Base-by-base conservation (phyloP, 2,329 filamentous ascomycete species). In the Claviceps paspali region DNA sequence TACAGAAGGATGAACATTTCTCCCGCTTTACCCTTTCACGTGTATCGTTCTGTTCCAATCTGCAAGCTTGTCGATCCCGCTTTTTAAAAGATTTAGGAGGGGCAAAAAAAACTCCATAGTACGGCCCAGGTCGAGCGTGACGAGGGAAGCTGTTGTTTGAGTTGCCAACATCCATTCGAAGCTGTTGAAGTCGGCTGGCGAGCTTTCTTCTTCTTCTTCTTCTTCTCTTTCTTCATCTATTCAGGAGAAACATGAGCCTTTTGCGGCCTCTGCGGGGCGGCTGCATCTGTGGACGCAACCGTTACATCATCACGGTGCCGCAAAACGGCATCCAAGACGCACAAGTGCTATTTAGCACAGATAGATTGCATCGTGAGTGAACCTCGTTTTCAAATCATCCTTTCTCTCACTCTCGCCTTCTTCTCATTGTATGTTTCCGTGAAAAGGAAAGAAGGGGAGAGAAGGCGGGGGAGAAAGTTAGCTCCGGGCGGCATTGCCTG, bases 281-380 rank as follows among this genome's bases (percentile, higher is more conserved):
- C 45, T 94, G 87, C 63, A 77, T 80, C 37, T 95, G 87, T 57
- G 85, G 86, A 40, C 76, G 87, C 43, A 93, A 91, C 52, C 70
- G 78, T 52, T 94, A 93, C 60, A 67, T 76, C 40, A 75, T 94
- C 47, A 61, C 73, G 32, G 67, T 88, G 18, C 85, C 85, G 2
- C 55, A 64, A 15, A 59, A 67, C 47, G 63, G 70, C 29, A 58
- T 62, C 28, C 62, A 74, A 24, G 60, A 68, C 35, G 75, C 78
- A 12, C 69, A 76, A 46, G 74, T 92, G 17, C 72, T 85, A 43
- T 91, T 93, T 54, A 79, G 85, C 56, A 76, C 77, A 27, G 72
- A 74, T 41, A 64, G 67, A 39, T 63, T 68, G 28, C 81, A 83
- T 49, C 76, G 86, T 93, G 74, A 60, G 82, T 71, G 6, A 4